A percentile compares a stretch with the other conserved stretches of the same genome.
Conservation (phyloP, 257 asterid species). For the Cordia subcordata region DNA sequence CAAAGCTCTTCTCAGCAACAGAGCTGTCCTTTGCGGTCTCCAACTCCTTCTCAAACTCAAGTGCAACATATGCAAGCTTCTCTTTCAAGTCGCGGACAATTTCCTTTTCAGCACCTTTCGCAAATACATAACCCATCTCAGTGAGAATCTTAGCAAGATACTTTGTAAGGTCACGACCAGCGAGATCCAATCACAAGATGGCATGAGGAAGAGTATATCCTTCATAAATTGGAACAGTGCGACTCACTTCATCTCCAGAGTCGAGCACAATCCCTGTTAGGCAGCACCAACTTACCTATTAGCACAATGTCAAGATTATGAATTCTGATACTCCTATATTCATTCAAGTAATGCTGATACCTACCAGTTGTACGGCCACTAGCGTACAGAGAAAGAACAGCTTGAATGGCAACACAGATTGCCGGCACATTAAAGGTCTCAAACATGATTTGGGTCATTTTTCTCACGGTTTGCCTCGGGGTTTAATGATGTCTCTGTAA, state of each 20-base stretch:
- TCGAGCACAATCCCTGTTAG: slow-evolving; percentile 36
- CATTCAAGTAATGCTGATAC: background rate
- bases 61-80: slow-evolving; percentile 38
- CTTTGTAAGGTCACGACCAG: slow-evolving; percentile 42
- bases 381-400: slow-evolving; percentile 46
- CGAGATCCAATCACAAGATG: slow-evolving; percentile 37
- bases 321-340: background rate
- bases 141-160: slow-evolving; percentile 37
- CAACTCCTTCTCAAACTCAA: slow-evolving; percentile 34
- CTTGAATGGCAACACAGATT: slow-evolving; percentile 46
- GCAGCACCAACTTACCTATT: background rate
- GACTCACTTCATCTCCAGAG: slow-evolving; percentile 46
- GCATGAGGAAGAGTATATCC: slow-evolving; percentile 47
- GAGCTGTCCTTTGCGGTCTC: slow-evolving; percentile 37
- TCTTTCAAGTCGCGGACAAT: slow-evolving; percentile 38
- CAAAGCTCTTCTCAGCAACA: slow-evolving; percentile 32
- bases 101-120: slow-evolving; percentile 43
- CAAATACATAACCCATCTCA: slow-evolving; percentile 36
- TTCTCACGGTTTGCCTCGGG: slow-evolving; percentile 46
- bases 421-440: slow-evolving; percentile 45
- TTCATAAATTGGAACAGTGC: slow-evolving; percentile 40
- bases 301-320: background rate
- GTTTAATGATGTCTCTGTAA: slow-evolving; percentile 43
- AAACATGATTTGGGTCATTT: slow-evolving; percentile 46
- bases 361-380: slow-evolving; percentile 51